Conservation (phyloP, 108 stramenopile species). For the Mediolabrus comicus region DNA sequence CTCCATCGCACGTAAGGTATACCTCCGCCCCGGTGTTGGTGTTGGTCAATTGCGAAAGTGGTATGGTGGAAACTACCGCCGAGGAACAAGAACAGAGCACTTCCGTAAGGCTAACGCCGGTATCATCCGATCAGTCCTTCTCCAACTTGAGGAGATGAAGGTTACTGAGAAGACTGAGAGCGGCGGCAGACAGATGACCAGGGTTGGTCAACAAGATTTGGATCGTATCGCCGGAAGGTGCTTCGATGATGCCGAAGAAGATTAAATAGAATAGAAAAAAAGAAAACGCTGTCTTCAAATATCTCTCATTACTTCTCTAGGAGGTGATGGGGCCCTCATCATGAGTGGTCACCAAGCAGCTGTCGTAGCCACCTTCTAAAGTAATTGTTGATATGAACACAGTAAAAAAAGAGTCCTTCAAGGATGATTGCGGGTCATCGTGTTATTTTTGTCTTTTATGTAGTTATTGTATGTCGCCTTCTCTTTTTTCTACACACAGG, state of each 20-base stretch:
- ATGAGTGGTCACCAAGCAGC: background rate
- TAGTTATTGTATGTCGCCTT: too few species aligned
- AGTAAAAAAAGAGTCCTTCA: too few species aligned
- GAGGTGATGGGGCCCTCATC: background rate
- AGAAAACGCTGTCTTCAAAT: constrained; percentile 1
- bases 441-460: too few species aligned
- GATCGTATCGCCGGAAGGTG: constrained; percentile 98
- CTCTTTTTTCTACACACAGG: too few species aligned
- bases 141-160: constrained; percentile 94
- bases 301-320: background rate
- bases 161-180: constrained; percentile 87
- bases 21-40: constrained; percentile 96
- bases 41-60: constrained; percentile 95
- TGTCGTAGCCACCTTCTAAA: constrained; percentile 5
- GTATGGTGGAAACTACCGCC: constrained; percentile 94
- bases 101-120: constrained; percentile 92
- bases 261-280: too few species aligned
- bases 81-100: constrained; percentile 90
- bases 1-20: constrained; percentile 97
- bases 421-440: too few species aligned
- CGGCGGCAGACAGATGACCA: constrained; percentile 89
- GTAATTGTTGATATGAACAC: constrained; percentile 4
- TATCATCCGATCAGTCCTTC: constrained; percentile 93
- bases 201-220: constrained; percentile 97
- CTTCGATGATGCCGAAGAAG: constrained; percentile 70